phyloP scores from a whole-genome alignment of 2,329 filamentous ascomycete species.

The Lasiodiplodia theobromae region DNA sequence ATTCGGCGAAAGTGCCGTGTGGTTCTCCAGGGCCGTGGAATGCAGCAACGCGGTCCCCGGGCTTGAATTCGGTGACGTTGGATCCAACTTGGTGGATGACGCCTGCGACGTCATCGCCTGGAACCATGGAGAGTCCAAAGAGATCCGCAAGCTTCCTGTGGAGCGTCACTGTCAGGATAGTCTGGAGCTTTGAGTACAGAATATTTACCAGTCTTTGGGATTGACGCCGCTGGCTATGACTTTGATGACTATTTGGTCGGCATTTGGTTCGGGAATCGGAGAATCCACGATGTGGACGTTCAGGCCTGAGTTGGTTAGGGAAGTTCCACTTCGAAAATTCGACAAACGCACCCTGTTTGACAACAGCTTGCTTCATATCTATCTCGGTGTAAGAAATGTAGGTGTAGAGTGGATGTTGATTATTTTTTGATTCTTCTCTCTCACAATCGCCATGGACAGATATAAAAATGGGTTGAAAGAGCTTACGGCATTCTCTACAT shows the following conservation, averaged over 20 bases:
- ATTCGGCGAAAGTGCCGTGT: conserved; percentile 66
- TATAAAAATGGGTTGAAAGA: too few relatives aligned
- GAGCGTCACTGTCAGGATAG: conserved; percentile 31
- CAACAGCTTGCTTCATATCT: too few relatives aligned
- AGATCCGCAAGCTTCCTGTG: conserved; percentile 36
- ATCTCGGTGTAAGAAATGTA: too few relatives aligned
- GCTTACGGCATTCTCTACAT: too few relatives aligned
- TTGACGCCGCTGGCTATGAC: conserved; percentile 49
- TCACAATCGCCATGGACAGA: too few relatives aligned
- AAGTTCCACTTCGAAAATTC: too few relatives aligned
- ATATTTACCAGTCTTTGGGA: conserved; percentile 56
- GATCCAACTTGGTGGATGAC: conserved; percentile 62
- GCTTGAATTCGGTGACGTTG: conserved; percentile 64
- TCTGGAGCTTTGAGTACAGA: background rate
- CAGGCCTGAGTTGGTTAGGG: background rate
- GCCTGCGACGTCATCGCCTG: conserved; percentile 64
- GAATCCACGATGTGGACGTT: conserved; percentile 47
- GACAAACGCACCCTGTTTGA: too few relatives aligned
- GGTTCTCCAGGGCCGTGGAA: conserved; percentile 62
- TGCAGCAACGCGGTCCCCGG: conserved; percentile 63
- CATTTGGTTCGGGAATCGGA: conserved; percentile 40
- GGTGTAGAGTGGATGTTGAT: too few relatives aligned
- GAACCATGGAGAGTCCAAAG: conserved; percentile 47
- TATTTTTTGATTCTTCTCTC: too few relatives aligned
- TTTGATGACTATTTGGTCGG: conserved; percentile 47